These are phyloP conservation scores for Sphenostylis stenocarpa DNA, from an alignment of 306 rosid genomes.

Conservation along the genomic window DNA sequence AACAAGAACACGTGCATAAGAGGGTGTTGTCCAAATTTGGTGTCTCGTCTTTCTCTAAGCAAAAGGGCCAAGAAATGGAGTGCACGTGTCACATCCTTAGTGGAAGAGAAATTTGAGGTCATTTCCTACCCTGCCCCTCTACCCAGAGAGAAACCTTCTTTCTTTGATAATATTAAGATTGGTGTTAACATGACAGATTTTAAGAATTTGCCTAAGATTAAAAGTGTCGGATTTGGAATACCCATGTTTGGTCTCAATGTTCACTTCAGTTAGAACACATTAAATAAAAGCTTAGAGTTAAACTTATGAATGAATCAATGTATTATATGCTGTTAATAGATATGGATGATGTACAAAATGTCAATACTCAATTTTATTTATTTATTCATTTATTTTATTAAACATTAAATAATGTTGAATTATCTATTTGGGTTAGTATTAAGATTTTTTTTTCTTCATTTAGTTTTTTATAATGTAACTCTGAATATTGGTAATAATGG, in stretches of 20 bases:
- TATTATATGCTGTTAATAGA: too few relatives aligned
- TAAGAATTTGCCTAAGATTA: background rate
- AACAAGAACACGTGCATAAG: conserved; percentile 18
- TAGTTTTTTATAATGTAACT: too few relatives aligned
- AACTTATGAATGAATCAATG: background rate
- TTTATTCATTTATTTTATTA: too few relatives aligned
- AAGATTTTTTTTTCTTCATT: too few relatives aligned
- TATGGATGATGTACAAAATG: background rate
- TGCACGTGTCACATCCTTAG: background rate
- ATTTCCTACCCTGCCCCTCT: conserved; percentile 19
- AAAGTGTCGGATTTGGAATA: background rate
- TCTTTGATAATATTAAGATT: background rate
- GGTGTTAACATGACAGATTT: background rate
- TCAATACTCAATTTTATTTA: too few relatives aligned
- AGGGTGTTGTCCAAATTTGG: conserved; percentile 13
- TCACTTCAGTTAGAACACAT: background rate
- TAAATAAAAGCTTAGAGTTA: too few relatives aligned
- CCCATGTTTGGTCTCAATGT: background rate
- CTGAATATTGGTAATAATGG: too few relatives aligned
- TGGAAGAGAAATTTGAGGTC: conserved; percentile 8
- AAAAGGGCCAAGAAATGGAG: background rate
- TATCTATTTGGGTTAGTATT: too few relatives aligned
- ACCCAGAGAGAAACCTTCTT: background rate
- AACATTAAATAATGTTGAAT: too few relatives aligned
- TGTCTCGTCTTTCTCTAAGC: conserved; percentile 6